phyloP scores from a whole-genome alignment of 768 basidiomycete species.

The Auricularia heimuer region DNA sequence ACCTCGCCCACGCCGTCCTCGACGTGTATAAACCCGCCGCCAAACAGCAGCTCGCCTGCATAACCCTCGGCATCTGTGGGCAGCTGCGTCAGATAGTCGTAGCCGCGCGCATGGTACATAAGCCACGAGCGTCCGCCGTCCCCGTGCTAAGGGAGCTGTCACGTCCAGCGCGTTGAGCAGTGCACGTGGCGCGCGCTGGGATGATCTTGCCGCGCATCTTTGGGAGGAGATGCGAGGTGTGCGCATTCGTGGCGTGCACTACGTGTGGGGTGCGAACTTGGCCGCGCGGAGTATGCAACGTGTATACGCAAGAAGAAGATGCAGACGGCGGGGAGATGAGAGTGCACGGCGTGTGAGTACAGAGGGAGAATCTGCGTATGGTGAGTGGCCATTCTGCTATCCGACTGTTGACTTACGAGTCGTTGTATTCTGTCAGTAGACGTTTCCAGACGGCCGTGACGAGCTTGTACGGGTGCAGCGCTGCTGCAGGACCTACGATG shows the following conservation, averaged over 20 bases:
- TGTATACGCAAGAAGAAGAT: slow-evolving; percentile 29
- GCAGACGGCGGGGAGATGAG: slow-evolving; percentile 29
- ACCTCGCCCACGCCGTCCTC: slow-evolving; percentile 20
- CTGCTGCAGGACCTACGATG: slow-evolving; percentile 45
- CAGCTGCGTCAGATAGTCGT: slow-evolving; percentile 64
- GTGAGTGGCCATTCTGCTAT: background rate
- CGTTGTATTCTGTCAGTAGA: slow-evolving; percentile 39
- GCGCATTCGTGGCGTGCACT: slow-evolving; percentile 80
- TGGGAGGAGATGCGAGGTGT: slow-evolving; percentile 59
- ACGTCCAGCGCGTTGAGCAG: slow-evolving; percentile 48
- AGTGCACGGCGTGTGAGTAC: slow-evolving; percentile 53
- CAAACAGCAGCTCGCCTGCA: slow-evolving; percentile 51
- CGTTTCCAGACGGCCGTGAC: slow-evolving; percentile 49
- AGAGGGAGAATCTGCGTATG: slow-evolving; percentile 42
- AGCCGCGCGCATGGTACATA: slow-evolving; percentile 40
- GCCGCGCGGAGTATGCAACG: slow-evolving; percentile 54
- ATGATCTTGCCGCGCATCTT: slow-evolving; percentile 6
- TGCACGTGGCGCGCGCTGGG: slow-evolving; percentile 37
- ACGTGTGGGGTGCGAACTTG: slow-evolving; percentile 48
- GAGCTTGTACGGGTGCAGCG: slow-evolving; percentile 61
- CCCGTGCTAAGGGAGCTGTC: slow-evolving; percentile 17
- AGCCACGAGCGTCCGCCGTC: slow-evolving; percentile 46
- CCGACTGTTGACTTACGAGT: slow-evolving; percentile 30
- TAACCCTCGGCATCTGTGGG: slow-evolving; percentile 15
- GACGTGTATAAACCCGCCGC: slow-evolving; percentile 42